These are phyloP conservation scores for Paecilomyces sp. DNA, from an alignment of 2,329 filamentous ascomycete species.

Conservation along the genomic window DNA sequence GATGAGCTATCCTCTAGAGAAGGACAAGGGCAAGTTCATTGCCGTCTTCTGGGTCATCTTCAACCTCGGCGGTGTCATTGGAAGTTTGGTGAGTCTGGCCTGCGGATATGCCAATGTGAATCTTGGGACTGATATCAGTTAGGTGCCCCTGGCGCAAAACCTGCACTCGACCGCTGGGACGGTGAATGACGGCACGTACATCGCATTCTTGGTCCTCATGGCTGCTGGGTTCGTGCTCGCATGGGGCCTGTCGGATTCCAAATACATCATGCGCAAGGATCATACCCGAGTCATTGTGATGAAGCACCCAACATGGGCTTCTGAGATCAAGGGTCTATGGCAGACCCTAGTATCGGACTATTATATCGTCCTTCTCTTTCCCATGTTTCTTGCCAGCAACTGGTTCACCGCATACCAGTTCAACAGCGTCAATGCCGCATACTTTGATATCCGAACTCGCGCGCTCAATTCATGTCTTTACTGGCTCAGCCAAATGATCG, in stretches of 20 bases:
- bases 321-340: slow-evolving; percentile 68
- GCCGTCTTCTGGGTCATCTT: slow-evolving; percentile 94
- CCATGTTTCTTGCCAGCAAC: slow-evolving; percentile 74
- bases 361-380: slow-evolving; percentile 69
- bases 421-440: slow-evolving; percentile 62
- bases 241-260: slow-evolving; percentile 63
- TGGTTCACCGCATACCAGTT: slow-evolving; percentile 78
- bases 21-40: slow-evolving; percentile 80
- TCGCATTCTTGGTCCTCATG: slow-evolving; percentile 82
- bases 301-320: slow-evolving; percentile 83
- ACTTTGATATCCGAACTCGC: slow-evolving; percentile 67
- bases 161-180: slow-evolving; percentile 32
- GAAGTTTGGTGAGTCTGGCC: slow-evolving; percentile 51
- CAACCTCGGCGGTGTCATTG: slow-evolving; percentile 84
- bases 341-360: slow-evolving; percentile 64
- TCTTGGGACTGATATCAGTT: neutral
- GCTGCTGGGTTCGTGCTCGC: slow-evolving; percentile 62
- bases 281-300: slow-evolving; percentile 76
- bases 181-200: slow-evolving; percentile 69
- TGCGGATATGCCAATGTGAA: neutral
- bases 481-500: slow-evolving; percentile 71
- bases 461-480: slow-evolving; percentile 75
- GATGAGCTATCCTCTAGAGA: slow-evolving; percentile 79
- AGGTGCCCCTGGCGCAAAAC: slow-evolving; percentile 42
- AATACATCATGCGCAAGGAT: slow-evolving; percentile 65